Evolutionary conservation across 768 basidiomycete genomes (phyloP).

Genomic region (Leccinum broughii): DNA sequence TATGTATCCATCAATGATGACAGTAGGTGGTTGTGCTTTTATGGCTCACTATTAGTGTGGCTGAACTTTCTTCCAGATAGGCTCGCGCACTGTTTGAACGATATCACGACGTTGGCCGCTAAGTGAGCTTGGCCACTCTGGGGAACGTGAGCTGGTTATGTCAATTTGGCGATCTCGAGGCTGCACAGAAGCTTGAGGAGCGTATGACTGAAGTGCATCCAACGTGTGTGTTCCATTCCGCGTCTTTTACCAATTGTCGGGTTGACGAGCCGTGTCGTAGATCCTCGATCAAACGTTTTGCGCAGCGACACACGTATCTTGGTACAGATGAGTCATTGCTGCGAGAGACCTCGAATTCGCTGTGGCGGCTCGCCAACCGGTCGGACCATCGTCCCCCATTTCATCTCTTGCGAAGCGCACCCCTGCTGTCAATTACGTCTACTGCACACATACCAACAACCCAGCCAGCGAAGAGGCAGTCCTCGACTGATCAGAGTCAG

Average conservation of each 20-base stretch:
- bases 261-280: conserved; percentile 40
- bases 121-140: conserved; percentile 84
- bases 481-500: conserved; percentile 28
- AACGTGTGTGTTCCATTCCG: conserved; percentile 41
- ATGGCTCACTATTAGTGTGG: conserved; percentile 1
- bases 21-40: conserved; percentile 56
- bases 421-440: conserved; percentile 35
- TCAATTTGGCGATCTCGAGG: conserved; percentile 89
- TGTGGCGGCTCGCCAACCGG: conserved; percentile 38
- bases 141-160: conserved; percentile 95
- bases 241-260: neutral
- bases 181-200: conserved; percentile 84
- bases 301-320: conserved; percentile 71
- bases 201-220: conserved; percentile 88
- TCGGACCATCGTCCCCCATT: conserved; percentile 12
- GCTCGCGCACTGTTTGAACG: conserved; percentile 95
- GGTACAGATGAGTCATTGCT: conserved; percentile 83
- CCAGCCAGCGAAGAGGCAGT: conserved; percentile 31
- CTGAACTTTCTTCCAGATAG: conserved; percentile 12
- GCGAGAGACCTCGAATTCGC: conserved; percentile 85
- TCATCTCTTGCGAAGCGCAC: conserved; percentile 37
- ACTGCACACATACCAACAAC: conserved; percentile 26
- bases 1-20: conserved; percentile 86
- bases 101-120: conserved; percentile 68
- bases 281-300: conserved; percentile 91